Base-by-base conservation (phyloP, 768 basidiomycete species). In the Rhizopogon salebrosus region DNA sequence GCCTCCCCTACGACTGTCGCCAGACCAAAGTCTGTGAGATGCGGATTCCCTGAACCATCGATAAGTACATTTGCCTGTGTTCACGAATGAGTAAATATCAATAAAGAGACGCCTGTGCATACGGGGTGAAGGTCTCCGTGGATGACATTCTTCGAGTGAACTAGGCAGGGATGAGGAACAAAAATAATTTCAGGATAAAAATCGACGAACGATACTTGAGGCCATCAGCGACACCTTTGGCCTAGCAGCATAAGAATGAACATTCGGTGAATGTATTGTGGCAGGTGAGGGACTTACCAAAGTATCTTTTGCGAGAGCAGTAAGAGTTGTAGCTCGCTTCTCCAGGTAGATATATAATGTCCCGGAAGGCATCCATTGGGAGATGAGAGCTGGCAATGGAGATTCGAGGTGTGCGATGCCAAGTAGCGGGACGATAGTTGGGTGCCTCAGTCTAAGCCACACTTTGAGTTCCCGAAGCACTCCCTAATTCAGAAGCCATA, bases 21-120 rank as follows among this genome's bases (percentile, higher is more conserved):
- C 5, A 77, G 59, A 1, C 77, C 77, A 36, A 79, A 79, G 48
- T 78, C 77, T 26, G 70, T 67, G 6, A 79, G 57, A 10, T 69
- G 66, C 0, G 70, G 75, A 18, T 65, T 69, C n/a, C 68, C 54
- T 13, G 45, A n/a, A 6, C 18, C 20, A 3, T 57, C 55, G 0
- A 63, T n/a, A 5, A 63, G 46, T 0, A 63, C 50, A 2, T 64
- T 61, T 1, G 39, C 62, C 61, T 64, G 35, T 5, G 2, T 22
- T n/a, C 11, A 6, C 2, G 5, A 41, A 16, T 11, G 6, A 26
- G 9, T 9, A 1, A 3, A 35, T 13, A 36, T 34, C 1, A 1
- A 6, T 16, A n/a, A 64, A 56, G 18, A 16, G 18, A 22, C 10
- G 5, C 0, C 22, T 11, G n/a, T 20, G 63, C 57, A 3, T 20